Conservation (phyloP, 2,329 filamentous ascomycete genomes). For the Epichloe amarillans region DNA sequence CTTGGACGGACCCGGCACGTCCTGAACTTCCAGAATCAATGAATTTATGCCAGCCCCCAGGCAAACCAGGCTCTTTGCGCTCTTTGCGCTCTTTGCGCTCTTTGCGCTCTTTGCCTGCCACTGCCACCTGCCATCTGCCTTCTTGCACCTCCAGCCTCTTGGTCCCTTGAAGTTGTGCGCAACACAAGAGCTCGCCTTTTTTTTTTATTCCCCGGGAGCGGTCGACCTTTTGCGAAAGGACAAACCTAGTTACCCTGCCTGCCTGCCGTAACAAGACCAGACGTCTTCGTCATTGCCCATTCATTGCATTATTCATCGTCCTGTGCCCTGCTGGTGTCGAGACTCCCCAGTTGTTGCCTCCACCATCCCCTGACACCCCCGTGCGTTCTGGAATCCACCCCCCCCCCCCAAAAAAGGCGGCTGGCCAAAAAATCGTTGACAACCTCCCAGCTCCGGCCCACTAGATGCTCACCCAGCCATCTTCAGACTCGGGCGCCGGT, state of each 20-base stretch:
- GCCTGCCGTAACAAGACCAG: no score
- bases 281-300: no score
- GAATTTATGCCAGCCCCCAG: neutral
- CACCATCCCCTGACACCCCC: constrained; percentile 6
- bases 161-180: neutral
- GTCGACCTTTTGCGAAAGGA: no score
- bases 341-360: neutral
- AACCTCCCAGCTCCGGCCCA: constrained; percentile 17
- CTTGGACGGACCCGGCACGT: no score
- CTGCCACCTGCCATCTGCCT: neutral
- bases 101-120: neutral
- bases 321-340: neutral
- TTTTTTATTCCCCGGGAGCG: neutral
- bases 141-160: neutral
- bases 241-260: no score
- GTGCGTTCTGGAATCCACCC: constrained; percentile 5
- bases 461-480: constrained; percentile 33
- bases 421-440: constrained; percentile 20
- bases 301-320: neutral
- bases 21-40: neutral
- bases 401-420: constrained; percentile 17
- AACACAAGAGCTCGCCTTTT: neutral
- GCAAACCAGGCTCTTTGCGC: neutral
- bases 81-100: no score
- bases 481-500: constrained; percentile 23